Conservation (phyloP, 2,329 filamentous ascomycete genomes). For the Pleoardoris graminearum region DNA sequence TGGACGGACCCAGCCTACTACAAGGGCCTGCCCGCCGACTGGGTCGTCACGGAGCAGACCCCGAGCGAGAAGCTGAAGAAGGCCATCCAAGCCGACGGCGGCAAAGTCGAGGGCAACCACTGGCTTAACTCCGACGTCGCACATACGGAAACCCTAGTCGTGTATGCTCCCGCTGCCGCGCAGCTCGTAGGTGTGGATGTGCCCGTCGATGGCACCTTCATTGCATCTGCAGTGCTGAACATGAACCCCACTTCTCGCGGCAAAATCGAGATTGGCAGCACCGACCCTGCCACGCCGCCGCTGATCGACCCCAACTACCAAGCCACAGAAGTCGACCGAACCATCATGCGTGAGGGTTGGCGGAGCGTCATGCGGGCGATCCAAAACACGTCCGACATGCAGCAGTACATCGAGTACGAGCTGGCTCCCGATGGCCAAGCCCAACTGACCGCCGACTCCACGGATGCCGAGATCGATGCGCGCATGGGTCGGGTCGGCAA, state of each 20-base stretch:
- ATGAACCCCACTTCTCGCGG: slow-evolving; percentile 44
- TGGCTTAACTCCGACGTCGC: background rate
- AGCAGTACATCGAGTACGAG: slow-evolving; percentile 8
- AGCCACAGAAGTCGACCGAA: slow-evolving; percentile 55
- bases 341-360: slow-evolving; percentile 51
- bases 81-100: background rate
- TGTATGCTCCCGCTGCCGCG: background rate
- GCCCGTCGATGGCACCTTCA: slow-evolving; percentile 7
- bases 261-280: slow-evolving; percentile 55
- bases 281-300: slow-evolving; percentile 53
- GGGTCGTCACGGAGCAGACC: background rate
- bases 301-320: slow-evolving; percentile 55
- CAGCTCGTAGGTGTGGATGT: background rate
- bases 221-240: slow-evolving; percentile 1
- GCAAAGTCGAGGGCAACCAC: background rate
- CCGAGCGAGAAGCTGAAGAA: background rate
- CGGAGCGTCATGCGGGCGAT: slow-evolving; percentile 47
- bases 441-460: slow-evolving; percentile 5
- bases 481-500: slow-evolving; percentile 6
- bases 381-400: slow-evolving; percentile 35
- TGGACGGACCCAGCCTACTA: background rate
- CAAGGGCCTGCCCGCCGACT: background rate
- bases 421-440: slow-evolving; percentile 19
- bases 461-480: slow-evolving; percentile 22
- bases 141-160: background rate